Evolutionary conservation across 2,329 filamentous ascomycete genomes (phyloP), one percentile per base, ranked within the genome.

Genomic region (Aurifilum marmelostoma): DNA sequence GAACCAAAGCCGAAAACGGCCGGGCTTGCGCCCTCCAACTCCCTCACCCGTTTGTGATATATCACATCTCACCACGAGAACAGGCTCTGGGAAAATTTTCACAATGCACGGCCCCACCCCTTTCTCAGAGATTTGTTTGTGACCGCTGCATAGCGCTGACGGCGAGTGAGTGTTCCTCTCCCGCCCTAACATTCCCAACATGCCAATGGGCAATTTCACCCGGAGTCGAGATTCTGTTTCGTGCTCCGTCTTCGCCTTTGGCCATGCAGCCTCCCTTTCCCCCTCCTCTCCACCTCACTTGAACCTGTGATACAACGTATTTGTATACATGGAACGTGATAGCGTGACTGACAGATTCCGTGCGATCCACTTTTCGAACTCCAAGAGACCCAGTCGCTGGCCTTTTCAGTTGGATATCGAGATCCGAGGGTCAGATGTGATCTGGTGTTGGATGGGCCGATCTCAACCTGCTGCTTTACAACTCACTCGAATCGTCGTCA

Each of bases 31-130:
- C 43, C 41, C 63, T 41, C 29, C 18, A 32, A 34, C 34, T 8
- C 34, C 8, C 34, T 34, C 34, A 34, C 34, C 34, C 34, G 4
- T 63, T 69, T 71, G 39, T 71, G 67, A 71, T 32, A 56, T 63
- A 62, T 71, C 69, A 71, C 59, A 71, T 69, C 52, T 18, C 63
- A 66, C 69, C 52, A 69, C 66, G 63, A 68, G 63, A 68, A 68
- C 63, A 54, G 41, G 61, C 61, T 47, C n/a, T 63, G 61, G 41
- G 14, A 21, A 59, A 59, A 37, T 34, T 59, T 59, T 59, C 56
- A 37, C 56, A 59, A n/a, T 32, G 32, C 29, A 29, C 24, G 56
- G 56, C 29, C 56, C 61, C 41, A 63, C 43, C 18, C 43, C 32
- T 29, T 50, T 63, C 27, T 63, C 16, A 52, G 9, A 39, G 9